These are phyloP conservation scores for Penicillium silybi DNA, from an alignment of 495 filamentous ascomycete species.

Conservation along the genomic window DNA sequence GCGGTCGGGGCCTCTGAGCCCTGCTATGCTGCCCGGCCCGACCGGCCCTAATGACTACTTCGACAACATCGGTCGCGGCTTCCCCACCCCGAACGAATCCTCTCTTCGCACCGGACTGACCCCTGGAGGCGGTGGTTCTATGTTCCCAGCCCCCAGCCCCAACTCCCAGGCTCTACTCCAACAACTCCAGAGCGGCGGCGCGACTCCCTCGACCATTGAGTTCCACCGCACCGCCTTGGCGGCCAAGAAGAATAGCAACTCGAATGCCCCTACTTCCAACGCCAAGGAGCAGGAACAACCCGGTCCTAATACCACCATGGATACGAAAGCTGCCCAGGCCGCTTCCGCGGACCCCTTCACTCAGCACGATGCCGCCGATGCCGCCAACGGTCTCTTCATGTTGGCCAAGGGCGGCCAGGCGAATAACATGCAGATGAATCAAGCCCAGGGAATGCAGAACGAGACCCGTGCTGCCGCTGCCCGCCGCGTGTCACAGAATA, in stretches of 20 bases:
- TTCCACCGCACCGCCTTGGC: conserved; percentile 91
- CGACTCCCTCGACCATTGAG: conserved; percentile 86
- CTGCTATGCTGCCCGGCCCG: conserved; percentile 92
- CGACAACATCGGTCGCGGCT: conserved; percentile 75
- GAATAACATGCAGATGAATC: conserved; percentile 42
- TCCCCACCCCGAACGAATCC: conserved; percentile 97
- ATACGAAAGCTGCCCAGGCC: conserved; percentile 42
- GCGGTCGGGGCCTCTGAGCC: conserved; percentile 88
- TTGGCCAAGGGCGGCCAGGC: conserved; percentile 66
- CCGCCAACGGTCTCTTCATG: conserved; percentile 91
- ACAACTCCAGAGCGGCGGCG: conserved; percentile 71
- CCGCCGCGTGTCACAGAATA: conserved; percentile 30
- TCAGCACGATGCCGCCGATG: conserved; percentile 86
- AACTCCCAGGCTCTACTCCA: conserved; percentile 78
- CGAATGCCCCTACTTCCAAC: conserved; percentile 49
- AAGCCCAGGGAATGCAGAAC: conserved; percentile 18
- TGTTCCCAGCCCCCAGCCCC: conserved; percentile 92
- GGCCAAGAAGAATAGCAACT: conserved; percentile 62
- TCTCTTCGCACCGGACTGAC: conserved; percentile 88
- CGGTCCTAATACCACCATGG: conserved; percentile 45
- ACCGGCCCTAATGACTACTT: conserved; percentile 75
- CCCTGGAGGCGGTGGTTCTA: conserved; percentile 92
- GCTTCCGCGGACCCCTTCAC: conserved; percentile 61
- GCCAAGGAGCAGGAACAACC: conserved; percentile 46
- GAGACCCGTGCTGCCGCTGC: conserved; percentile 25